Base-by-base conservation (phyloP, 1,284 basidiomycete genomes). In the Apiotrichum gracile region DNA sequence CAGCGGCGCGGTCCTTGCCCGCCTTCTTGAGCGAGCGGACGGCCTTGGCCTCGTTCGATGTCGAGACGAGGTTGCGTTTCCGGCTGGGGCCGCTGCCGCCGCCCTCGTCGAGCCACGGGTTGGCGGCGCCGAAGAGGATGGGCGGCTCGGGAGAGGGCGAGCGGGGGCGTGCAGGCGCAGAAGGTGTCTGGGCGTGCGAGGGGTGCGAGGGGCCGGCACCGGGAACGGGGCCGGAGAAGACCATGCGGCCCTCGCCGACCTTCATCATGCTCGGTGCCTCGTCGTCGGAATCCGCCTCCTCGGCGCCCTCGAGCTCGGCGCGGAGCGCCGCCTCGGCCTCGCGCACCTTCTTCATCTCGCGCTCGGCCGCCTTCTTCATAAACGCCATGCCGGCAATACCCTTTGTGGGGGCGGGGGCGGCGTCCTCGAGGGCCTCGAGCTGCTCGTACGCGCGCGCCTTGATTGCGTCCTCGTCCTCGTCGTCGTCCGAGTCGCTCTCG, bases 351-450 rank as follows among this genome's bases (percentile, higher is more conserved):
- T 73, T 78, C 64, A 83, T 78, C 53, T 84, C 81, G 60, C 88
- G 79, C 14, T 82, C 82, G 76, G 86, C 84, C 0, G 88, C 91
- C 55, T 91, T 86, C 70, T 87, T 85, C 92, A 96, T 96, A 74
- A 96, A 96, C 75, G 92, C 92, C 91, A 96, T 93, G 62, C 83
- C 80, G 72, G 92, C 87, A 13, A 94, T 80, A 16, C 78, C 78
- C 66, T 84, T 83, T 57, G 68, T 69, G 13, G 63, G 67, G 24
- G 61, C 62, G 14, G 49, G 56, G 9, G 78, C 78, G 13, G 76
- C 73, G 21, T 70, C 71, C 38, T 79, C 74, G 24, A 88, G 67
- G 35, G 70, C 69, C 31, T 76, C 75, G 19, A 91, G 76, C 74
- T 91, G 87, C 37, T 90, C 83, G 61, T 90, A 90, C 3, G 87